Evolutionary conservation across 2,329 filamentous ascomycete species (phyloP).

Genomic region (Talaromyces sp.): DNA sequence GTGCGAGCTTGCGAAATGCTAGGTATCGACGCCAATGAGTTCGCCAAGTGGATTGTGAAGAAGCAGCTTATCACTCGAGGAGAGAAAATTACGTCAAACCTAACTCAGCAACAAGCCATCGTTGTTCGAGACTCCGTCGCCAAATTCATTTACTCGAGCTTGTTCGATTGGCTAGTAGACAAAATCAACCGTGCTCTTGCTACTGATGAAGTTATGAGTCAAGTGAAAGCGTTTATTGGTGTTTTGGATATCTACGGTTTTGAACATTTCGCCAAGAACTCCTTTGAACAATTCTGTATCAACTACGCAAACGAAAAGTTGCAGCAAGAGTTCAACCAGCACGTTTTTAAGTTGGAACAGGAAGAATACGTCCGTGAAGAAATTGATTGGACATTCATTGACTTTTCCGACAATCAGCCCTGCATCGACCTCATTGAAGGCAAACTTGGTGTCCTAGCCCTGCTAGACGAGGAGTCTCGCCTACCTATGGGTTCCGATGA

Average conservation of each 20-base stretch:
- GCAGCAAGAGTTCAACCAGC: constrained; percentile 98
- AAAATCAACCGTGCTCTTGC: constrained; percentile 89
- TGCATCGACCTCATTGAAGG: constrained; percentile 98
- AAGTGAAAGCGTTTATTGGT: constrained; percentile 88
- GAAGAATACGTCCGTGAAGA: constrained; percentile 95
- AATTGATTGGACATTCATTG: constrained; percentile 99
- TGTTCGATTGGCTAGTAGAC: constrained; percentile 99
- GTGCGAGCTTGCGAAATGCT: constrained; percentile 77
- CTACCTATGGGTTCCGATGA: constrained; percentile 97
- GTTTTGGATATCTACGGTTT: constrained; percentile 99
- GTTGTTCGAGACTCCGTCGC: constrained; percentile 96
- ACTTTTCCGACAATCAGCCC: constrained; percentile 98
- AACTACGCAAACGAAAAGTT: constrained; percentile 99
- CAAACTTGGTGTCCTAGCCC: constrained; percentile 85
- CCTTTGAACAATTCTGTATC: constrained; percentile 99
- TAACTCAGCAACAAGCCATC: constrained; percentile 86
- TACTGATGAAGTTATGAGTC: constrained; percentile 76
- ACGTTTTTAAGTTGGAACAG: constrained; percentile 98
- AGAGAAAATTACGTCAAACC: constrained; percentile 94
- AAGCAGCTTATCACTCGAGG: constrained; percentile 95
- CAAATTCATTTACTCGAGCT: constrained; percentile 96
- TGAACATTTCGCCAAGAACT: constrained; percentile 99
- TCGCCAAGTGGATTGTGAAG: constrained; percentile 98
- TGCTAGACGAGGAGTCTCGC: constrained; percentile 93
- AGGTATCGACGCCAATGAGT: constrained; percentile 79